phyloP scores from a whole-genome alignment of 2,329 filamentous ascomycete genomes.

The Sporothrix pallida region DNA sequence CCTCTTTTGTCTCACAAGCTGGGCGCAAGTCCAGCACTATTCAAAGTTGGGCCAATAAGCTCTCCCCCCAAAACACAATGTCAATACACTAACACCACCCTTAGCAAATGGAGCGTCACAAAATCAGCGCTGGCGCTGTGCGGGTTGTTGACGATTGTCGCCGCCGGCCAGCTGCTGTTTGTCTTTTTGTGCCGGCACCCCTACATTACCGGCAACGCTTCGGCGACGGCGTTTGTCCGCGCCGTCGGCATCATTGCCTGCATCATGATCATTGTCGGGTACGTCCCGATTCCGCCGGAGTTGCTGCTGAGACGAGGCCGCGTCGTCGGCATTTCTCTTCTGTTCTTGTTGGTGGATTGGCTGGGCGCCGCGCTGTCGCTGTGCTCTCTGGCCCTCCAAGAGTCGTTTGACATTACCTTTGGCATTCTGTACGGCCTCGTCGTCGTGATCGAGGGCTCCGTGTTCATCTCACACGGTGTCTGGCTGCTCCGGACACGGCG shows the following conservation, averaged over 20 bases:
- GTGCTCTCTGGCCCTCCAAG: neutral
- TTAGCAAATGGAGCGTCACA: neutral
- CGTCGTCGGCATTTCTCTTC: neutral
- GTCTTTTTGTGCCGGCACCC: conserved; percentile 10
- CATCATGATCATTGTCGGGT: conserved; percentile 15
- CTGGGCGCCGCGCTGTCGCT: neutral
- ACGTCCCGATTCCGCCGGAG: neutral
- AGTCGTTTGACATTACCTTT: conserved; percentile 12
- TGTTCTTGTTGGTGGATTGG: neutral
- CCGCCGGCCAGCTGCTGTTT: conserved; percentile 8
- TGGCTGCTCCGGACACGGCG: neutral
- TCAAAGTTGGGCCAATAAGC: neutral
- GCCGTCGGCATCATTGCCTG: conserved; percentile 6
- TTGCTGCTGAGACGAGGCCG: neutral
- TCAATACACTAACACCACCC: neutral
- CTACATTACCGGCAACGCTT: neutral
- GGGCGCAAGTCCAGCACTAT: conserved; percentile 7
- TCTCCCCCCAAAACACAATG: neutral
- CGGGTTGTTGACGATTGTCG: neutral
- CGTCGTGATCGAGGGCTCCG: neutral
- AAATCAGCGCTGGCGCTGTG: neutral
- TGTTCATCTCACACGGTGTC: neutral
- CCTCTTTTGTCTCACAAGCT: conserved; percentile 10
- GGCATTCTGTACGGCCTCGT: conserved; percentile 6
- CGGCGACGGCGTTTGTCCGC: conserved; percentile 6